Evolutionary conservation across 169 alveolate species (phyloP).

Genomic region (Plasmodium vinckei): DNA sequence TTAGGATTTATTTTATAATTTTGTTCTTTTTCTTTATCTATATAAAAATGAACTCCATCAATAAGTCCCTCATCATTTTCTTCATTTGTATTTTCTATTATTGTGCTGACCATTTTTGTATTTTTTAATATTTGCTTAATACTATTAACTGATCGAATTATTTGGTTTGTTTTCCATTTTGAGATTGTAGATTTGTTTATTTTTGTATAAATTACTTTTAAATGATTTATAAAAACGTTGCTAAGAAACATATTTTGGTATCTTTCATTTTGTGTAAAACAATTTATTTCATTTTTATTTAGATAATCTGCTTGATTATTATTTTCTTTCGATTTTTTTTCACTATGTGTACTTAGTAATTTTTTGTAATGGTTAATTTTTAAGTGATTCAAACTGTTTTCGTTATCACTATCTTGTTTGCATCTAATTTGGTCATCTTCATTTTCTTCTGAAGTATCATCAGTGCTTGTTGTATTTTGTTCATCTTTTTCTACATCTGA

Average conservation of each 20-base stretch:
- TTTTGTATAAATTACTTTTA: slow-evolving; percentile 6
- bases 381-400: too few relatives aligned
- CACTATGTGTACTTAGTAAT: too few relatives aligned
- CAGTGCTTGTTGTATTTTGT: too few relatives aligned
- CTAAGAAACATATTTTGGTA: background rate
- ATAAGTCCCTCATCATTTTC: background rate
- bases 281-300: background rate
- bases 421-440: too few relatives aligned
- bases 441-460: too few relatives aligned
- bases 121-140: slow-evolving; percentile 6
- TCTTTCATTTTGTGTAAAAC: background rate
- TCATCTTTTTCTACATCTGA: too few relatives aligned
- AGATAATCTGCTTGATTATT: too few relatives aligned
- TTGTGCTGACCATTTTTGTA: background rate
- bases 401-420: too few relatives aligned
- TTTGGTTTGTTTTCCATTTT: slow-evolving; percentile 11
- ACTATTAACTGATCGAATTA: slow-evolving; percentile 12
- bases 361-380: too few relatives aligned
- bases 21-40: background rate
- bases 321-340: too few relatives aligned
- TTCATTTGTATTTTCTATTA: background rate
- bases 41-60: background rate
- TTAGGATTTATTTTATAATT: background rate
- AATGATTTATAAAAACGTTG: background rate
- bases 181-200: slow-evolving; percentile 31